Conservation (phyloP, 306 rosid genomes). For the Prosopis cineraria region DNA sequence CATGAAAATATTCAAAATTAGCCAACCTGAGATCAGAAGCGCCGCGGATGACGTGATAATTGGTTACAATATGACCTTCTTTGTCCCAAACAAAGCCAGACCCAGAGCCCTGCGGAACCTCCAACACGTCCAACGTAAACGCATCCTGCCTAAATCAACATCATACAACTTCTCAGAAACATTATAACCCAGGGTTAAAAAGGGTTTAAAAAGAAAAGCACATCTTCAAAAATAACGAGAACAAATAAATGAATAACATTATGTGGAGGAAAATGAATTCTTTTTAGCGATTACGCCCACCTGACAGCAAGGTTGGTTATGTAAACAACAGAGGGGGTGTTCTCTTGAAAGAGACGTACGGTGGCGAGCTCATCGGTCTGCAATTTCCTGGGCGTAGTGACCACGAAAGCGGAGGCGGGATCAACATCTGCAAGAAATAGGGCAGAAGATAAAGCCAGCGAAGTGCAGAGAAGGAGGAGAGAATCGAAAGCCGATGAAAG, state of each 20-base stretch:
- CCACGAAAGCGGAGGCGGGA: constrained; percentile 80
- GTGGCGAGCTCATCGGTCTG: constrained; percentile 97
- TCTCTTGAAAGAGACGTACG: constrained; percentile 87
- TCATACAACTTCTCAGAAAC: constrained; percentile 15
- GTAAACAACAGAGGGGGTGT: constrained; percentile 91
- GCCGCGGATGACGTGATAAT: constrained; percentile 96
- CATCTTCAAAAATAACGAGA: not conserved
- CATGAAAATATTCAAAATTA: constrained; percentile 12
- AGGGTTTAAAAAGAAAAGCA: not conserved
- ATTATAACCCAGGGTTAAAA: not conserved
- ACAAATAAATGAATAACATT: not conserved
- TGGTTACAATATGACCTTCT: constrained; percentile 84
- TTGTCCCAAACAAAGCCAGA: constrained; percentile 98
- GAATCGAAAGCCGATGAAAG: constrained; percentile 46
- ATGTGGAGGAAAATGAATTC: not conserved
- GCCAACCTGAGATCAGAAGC: constrained; percentile 96
- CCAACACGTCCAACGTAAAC: constrained; percentile 89
- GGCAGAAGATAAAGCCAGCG: constrained; percentile 70
- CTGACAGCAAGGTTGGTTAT: constrained; percentile 89
- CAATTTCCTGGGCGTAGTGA: constrained; percentile 67
- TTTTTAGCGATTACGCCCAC: constrained; percentile 37
- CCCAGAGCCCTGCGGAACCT: constrained; percentile 98
- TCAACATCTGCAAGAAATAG: constrained; percentile 64
- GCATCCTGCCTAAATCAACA: constrained; percentile 84
- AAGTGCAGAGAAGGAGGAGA: constrained; percentile 62